These are phyloP conservation scores for Ustilago crameri DNA, from an alignment of 1,284 basidiomycete genomes.

Conservation along the genomic window DNA sequence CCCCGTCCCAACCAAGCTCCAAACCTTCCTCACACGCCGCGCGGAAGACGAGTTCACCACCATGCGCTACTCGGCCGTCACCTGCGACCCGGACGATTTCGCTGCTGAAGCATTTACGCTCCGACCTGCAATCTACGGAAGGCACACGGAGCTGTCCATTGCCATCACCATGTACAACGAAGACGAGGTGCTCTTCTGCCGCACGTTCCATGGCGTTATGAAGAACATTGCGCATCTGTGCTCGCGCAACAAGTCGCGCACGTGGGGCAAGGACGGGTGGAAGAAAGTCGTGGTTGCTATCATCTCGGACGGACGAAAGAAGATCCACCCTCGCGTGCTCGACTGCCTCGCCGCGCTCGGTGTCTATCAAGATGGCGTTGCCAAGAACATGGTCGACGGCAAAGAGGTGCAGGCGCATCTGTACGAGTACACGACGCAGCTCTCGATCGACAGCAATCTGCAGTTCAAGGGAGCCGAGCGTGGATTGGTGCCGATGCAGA, in stretches of 20 bases:
- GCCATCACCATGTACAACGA: slow-evolving; percentile 91
- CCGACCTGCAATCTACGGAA: slow-evolving; percentile 81
- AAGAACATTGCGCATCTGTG: slow-evolving; percentile 74
- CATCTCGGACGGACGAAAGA: slow-evolving; percentile 91
- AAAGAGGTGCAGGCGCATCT: slow-evolving; percentile 90
- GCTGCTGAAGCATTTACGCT: slow-evolving; percentile 83
- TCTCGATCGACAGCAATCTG: slow-evolving; percentile 85
- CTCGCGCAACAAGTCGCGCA: slow-evolving; percentile 89
- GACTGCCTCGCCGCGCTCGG: slow-evolving; percentile 77
- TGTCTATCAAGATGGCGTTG: slow-evolving; percentile 77
- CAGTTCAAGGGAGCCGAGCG: slow-evolving; percentile 95
- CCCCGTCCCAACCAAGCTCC: slow-evolving; percentile 67
- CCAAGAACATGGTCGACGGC: slow-evolving; percentile 89
- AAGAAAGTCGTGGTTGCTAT: slow-evolving; percentile 80
- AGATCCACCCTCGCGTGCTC: slow-evolving; percentile 90
- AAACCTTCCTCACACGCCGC: slow-evolving; percentile 77
- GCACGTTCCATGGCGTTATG: slow-evolving; percentile 97
- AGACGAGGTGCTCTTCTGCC: slow-evolving; percentile 89
- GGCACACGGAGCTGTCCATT: slow-evolving; percentile 86
- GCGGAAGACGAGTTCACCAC: slow-evolving; percentile 85
- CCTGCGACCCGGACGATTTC: slow-evolving; percentile 82
- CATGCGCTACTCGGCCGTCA: slow-evolving; percentile 71
- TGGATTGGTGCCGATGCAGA: slow-evolving; percentile 72
- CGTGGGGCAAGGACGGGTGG: slow-evolving; percentile 97
- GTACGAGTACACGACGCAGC: slow-evolving; percentile 94